Evolutionary conservation across 257 asterid species (phyloP), one percentile per base, ranked within the genome.

Genomic region (Nicotiana benthamiana): DNA sequence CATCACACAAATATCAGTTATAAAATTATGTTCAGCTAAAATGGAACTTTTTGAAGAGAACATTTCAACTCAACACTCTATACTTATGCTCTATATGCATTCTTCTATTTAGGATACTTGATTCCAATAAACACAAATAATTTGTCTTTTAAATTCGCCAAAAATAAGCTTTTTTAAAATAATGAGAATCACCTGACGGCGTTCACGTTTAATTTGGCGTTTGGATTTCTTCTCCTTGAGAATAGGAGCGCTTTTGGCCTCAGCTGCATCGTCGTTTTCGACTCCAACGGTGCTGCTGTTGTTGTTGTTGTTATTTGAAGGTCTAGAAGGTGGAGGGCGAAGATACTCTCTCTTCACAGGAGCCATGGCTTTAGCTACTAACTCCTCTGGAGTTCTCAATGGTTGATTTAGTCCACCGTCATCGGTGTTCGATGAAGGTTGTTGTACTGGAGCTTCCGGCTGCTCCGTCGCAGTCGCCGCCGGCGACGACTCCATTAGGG

Each of bases 151-250:
- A 70, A 43, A 12, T 43, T 70, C 77, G 59, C 8, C 13, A 40
- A 70, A 22, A 70, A 12, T 22, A 43, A 43, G 7, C 12, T 9
- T 12, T 5, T 17, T 2, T n/a, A n/a, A n/a, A 60, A 4, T 17
- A 22, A 79, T 64, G 30, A 24, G 43, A 27, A 9, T 52, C 20
- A 95, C 98, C 94, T 92, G 87, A 17, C 79, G 93, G 81, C 99
- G 96, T 83, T 96, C 99, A 62, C 99, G 97, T 86, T 94, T 96
- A 53, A 86, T 80, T 85, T 96, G 98, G 79, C 99, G 97, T 86
- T 96, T 96, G 75, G 99, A 96, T 84, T 92, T 94, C 86, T 95
- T 95, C 85, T 91, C 98, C 88, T 83, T 89, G 59, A 89, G 65
- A 77, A 93, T 16, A 36, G 93, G 85, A 82, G 88, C 87, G 2